phyloP scores from a whole-genome alignment of 495 filamentous ascomycete species.

The Rhypophila decipiens region DNA sequence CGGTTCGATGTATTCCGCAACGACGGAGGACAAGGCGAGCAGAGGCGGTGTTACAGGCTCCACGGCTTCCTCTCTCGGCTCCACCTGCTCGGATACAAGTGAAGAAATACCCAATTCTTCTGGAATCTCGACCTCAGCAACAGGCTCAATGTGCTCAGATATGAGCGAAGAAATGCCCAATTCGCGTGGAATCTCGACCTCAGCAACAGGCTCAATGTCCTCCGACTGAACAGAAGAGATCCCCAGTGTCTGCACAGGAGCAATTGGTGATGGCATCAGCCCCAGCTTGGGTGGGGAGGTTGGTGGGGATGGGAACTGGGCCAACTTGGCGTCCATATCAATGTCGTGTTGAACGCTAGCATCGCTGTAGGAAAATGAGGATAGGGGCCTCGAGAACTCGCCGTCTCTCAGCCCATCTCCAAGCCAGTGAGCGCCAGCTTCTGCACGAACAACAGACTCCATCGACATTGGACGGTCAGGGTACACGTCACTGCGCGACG shows the following conservation, averaged over 20 bases:
- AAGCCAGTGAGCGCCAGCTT: constrained; percentile 23
- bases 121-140: constrained; percentile 8
- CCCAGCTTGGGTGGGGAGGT: constrained; percentile 22
- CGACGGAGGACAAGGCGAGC: constrained; percentile 17
- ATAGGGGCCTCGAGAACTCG: constrained; percentile 17
- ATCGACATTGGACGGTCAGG: constrained; percentile 30
- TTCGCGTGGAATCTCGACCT: constrained; percentile 8
- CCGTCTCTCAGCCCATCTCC: constrained; percentile 19
- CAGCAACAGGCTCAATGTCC: constrained; percentile 21
- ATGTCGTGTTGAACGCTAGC: constrained; percentile 31
- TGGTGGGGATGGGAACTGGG: constrained; percentile 42
- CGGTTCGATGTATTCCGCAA: constrained; percentile 24
- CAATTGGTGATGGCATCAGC: constrained; percentile 9
- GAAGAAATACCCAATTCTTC: constrained; percentile 11
- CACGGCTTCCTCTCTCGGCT: constrained; percentile 16
- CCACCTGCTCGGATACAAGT: constrained; percentile 14
- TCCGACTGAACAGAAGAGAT: constrained; percentile 24
- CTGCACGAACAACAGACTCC: constrained; percentile 26
- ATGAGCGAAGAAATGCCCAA: constrained; percentile 15
- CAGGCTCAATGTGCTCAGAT: constrained; percentile 24
- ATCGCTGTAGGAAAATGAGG: constrained; percentile 32
- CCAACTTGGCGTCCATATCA: constrained; percentile 39
- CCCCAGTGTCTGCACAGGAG: constrained; percentile 18
- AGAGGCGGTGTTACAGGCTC: constrained; percentile 7
- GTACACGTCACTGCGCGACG: constrained; percentile 15